Conservation (phyloP, 2,329 filamentous ascomycete species). For the Xylariaceae sp. region DNA sequence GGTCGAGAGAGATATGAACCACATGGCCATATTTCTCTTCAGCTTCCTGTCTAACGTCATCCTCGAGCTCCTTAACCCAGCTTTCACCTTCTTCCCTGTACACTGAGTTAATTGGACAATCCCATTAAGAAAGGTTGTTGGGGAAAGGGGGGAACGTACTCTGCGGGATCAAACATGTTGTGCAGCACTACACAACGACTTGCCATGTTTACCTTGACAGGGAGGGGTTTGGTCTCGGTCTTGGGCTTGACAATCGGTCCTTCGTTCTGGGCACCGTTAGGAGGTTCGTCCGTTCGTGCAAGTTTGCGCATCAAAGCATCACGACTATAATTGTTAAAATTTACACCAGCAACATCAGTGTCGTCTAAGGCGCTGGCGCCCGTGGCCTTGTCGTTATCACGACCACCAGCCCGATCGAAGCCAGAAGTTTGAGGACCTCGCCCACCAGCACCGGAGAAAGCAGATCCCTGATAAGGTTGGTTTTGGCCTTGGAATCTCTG, state of each 20-base stretch:
- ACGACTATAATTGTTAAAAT: conserved; percentile 99
- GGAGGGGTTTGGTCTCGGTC: conserved; percentile 71
- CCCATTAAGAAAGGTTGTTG: too few relatives aligned
- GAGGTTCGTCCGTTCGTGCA: conserved; percentile 84
- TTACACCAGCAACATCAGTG: conserved; percentile 94
- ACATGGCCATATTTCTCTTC: conserved; percentile 95
- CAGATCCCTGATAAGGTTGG: conserved; percentile 78
- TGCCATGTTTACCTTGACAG: conserved; percentile 84
- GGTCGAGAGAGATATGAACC: conserved; percentile 92
- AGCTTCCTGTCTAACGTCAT: conserved; percentile 89
- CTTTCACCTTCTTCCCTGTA: conserved; percentile 74
- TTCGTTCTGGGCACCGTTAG: conserved; percentile 61
- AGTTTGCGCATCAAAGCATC: conserved; percentile 98
- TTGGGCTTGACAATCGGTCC: conserved; percentile 72
- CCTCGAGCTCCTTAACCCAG: conserved; percentile 92
- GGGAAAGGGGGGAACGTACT: conserved; percentile 59
- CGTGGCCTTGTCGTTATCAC: conserved; percentile 84
- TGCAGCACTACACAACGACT: conserved; percentile 91
- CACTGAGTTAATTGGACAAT: conserved; percentile 33
- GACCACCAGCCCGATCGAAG: conserved; percentile 85
- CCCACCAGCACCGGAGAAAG: conserved; percentile 85
- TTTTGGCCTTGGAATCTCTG: conserved; percentile 86
- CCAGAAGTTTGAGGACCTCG: conserved; percentile 79
- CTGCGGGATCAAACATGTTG: conserved; percentile 89
- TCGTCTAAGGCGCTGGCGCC: conserved; percentile 95